Base-by-base conservation (phyloP, 306 rosid genomes). In the Spatholobus suberectus region DNA sequence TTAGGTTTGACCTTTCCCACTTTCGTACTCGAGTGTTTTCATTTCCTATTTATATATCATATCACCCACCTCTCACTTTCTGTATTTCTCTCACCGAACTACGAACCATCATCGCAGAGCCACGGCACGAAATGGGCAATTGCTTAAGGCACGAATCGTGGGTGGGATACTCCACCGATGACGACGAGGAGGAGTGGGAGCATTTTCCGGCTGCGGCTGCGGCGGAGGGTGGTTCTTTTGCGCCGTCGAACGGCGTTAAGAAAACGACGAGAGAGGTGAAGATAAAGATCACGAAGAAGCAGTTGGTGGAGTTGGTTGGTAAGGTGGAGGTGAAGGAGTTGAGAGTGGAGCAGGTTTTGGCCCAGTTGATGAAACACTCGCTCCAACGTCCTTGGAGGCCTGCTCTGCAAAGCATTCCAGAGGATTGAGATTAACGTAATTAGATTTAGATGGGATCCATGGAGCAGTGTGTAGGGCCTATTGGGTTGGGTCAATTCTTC, bases 241-340 rank as follows among this genome's bases (percentile, higher is more conserved):
- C 1, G 47, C 0, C 68, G 9, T 10, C 59, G 26, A 77, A 10
- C 3, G 40, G 43, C 35, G 40, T 4, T 12, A 20, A 29, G 29
- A 52, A 1, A 5, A 12, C 7, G 17, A 55, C 2, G 12, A 51
- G 84, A 11, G 92, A 86, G 87, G 87, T 94, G 73, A 94, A 94
- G 89, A 87, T 94, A 70, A 94, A 89, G 91, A 94, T 94, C 37
- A 86, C 95, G 24, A 94, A 89, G 97, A 94, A 88, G 70, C 91
- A 92, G 61, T 21, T 92, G 79, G 87, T 90, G 75, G 88, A 85
- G 75, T 81, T 92, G 79, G 55, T 92, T 17, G 89, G 90, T 1
- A 90, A 75, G 57, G 83, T 71, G 47, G 90, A 90, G 8, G 72
- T 83, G 26, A 83, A 87, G 18, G 95, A 88, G 34, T 77, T 90